A percentile compares a stretch with the other conserved stretches of the same genome.
Evolutionary conservation across 2,329 filamentous ascomycete species (phyloP).

Genomic region (Penicillium corylophilum): DNA sequence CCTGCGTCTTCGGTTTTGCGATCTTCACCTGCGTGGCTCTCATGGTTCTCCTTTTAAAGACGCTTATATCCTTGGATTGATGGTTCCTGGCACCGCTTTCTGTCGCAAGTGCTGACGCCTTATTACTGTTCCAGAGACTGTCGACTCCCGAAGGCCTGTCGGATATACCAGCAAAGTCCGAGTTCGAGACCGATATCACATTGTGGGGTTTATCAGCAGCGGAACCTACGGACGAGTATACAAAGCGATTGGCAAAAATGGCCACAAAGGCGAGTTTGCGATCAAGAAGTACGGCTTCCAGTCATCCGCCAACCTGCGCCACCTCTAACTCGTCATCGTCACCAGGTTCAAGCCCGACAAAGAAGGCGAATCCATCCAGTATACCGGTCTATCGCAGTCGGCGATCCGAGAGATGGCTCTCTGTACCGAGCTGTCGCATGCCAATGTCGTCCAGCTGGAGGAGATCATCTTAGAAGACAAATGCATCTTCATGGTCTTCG

Average conservation of each 20-base stretch:
- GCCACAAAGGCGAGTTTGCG: constrained; percentile 78
- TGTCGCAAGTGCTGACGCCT: constrained; percentile 25
- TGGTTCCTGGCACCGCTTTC: constrained; percentile 13
- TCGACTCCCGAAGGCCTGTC: constrained; percentile 43
- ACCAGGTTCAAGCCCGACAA: constrained; percentile 90
- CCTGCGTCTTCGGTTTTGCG: constrained; percentile 11
- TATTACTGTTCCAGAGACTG: constrained; percentile 29
- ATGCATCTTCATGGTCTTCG: constrained; percentile 99
- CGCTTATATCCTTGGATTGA: constrained; percentile 18
- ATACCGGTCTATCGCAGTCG: constrained; percentile 96
- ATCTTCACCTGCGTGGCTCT: constrained; percentile 10
- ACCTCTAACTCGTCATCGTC: constrained; percentile 38
- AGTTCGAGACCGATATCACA: constrained; percentile 89
- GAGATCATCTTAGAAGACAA: constrained; percentile 98
- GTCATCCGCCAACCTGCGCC: constrained; percentile 1
- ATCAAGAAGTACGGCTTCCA: constrained; percentile 78
- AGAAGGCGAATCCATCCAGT: constrained; percentile 90
- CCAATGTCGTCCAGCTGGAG: constrained; percentile 84
- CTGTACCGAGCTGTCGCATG: constrained; percentile 85
- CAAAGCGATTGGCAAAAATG: constrained; percentile 79
- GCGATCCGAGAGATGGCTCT: constrained; percentile 97
- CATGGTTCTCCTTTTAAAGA: constrained; percentile 12
- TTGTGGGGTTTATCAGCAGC: constrained; percentile 96
- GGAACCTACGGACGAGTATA: constrained; percentile 98
- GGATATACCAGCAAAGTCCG: constrained; percentile 71